phyloP scores from a whole-genome alignment of 148 eudicot species.

The Simmondsia chinensis region DNA sequence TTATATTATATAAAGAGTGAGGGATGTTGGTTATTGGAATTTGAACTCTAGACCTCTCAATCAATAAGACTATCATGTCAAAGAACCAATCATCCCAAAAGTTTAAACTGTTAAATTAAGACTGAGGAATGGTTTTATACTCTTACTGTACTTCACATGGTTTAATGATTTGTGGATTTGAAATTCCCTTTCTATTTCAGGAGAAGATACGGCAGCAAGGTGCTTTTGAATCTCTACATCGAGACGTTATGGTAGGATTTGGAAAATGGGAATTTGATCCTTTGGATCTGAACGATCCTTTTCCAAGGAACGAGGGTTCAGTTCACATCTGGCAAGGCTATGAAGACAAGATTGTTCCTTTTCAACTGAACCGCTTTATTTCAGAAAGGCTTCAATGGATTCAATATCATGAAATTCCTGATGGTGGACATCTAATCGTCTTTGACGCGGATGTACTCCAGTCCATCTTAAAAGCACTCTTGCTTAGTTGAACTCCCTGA shows the following conservation, averaged over 20 bases:
- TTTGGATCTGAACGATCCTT: constrained; percentile 48
- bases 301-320: constrained; percentile 44
- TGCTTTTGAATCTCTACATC: constrained; percentile 41
- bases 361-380: constrained; percentile 22
- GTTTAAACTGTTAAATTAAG: too few species aligned
- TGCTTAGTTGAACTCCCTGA: constrained; percentile 12
- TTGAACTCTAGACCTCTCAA: too few species aligned
- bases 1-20: too few species aligned
- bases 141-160: background rate
- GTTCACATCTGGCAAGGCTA: constrained; percentile 81
- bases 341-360: constrained; percentile 58
- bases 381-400: constrained; percentile 29
- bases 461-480: constrained; percentile 37
- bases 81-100: too few species aligned
- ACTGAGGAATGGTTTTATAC: too few species aligned
- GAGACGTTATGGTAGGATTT: constrained; percentile 53
- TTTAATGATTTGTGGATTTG: background rate
- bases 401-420: constrained; percentile 32
- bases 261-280: constrained; percentile 72
- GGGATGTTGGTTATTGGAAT: too few species aligned
- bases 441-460: constrained; percentile 24
- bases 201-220: constrained; percentile 69
- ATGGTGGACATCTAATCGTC: constrained; percentile 23
- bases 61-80: too few species aligned
- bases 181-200: constrained; percentile 20